Percentiles rank a stretch among this genome's conserved stretches.
Evolutionary conservation across 768 basidiomycete genomes (phyloP).

Genomic region (Mycena polygramma): DNA sequence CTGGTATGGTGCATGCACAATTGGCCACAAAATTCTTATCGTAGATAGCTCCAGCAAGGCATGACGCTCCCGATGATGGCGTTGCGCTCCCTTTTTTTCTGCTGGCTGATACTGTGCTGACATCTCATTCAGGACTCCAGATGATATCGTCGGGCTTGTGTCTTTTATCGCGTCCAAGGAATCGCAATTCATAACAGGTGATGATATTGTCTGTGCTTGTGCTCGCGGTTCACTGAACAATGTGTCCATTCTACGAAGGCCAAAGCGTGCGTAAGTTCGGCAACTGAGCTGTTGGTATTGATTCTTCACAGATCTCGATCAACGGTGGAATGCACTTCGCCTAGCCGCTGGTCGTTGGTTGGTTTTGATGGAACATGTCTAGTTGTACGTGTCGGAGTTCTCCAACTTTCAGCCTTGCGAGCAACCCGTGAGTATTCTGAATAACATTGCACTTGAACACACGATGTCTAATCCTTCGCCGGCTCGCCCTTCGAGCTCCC

Average conservation of each 20-base stretch:
- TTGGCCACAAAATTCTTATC: too few relatives aligned
- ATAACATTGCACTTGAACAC: too few relatives aligned
- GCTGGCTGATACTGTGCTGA: background rate
- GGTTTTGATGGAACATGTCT: too few relatives aligned
- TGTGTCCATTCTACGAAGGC: background rate
- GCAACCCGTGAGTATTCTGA: too few relatives aligned
- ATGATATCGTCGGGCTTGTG: conserved; percentile 44
- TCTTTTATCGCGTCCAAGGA: conserved; percentile 48
- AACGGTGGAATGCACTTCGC: conserved; percentile 12
- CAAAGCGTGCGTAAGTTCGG: background rate
- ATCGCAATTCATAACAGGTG: conserved; percentile 45
- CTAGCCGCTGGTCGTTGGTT: background rate
- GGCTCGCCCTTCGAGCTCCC: too few relatives aligned
- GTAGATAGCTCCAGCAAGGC: background rate
- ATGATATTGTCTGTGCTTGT: background rate
- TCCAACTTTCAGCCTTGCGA: too few relatives aligned
- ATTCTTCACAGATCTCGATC: conserved; percentile 5
- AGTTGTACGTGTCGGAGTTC: too few relatives aligned
- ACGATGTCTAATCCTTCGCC: too few relatives aligned
- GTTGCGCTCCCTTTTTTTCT: background rate
- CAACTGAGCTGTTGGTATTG: background rate
- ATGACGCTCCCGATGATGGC: background rate
- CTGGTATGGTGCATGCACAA: background rate
- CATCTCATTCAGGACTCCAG: background rate
- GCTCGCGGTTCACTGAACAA: too few relatives aligned